Conservation (phyloP, 1,284 basidiomycete species). For the Golubevia pallescens region DNA sequence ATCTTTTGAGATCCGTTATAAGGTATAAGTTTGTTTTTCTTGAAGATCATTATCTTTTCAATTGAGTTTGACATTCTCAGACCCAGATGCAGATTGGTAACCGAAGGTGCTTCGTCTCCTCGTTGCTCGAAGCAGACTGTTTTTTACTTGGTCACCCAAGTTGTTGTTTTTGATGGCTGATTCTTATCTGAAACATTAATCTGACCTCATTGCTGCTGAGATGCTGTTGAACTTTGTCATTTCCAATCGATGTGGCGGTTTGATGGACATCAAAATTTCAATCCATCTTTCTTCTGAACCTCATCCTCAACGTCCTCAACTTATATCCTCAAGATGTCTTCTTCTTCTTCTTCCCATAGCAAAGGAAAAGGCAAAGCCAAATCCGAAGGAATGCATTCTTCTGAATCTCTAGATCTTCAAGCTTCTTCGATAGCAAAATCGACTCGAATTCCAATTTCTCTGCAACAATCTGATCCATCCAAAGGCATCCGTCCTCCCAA, state of each 20-base stretch:
- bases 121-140: too few relatives aligned
- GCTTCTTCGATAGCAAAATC: constrained; percentile 38
- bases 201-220: too few relatives aligned
- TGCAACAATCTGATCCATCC: constrained; percentile 42
- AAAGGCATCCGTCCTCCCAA: constrained; percentile 45
- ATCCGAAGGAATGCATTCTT: constrained; percentile 19
- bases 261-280: background rate
- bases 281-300: background rate
- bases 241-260: background rate
- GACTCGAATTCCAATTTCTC: constrained; percentile 45
- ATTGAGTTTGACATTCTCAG: too few relatives aligned
- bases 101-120: too few relatives aligned
- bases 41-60: too few relatives aligned
- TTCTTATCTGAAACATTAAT: too few relatives aligned
- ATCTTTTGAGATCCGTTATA: too few relatives aligned
- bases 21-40: too few relatives aligned
- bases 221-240: background rate
- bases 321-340: background rate
- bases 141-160: too few relatives aligned
- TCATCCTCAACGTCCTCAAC: background rate
- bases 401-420: constrained; percentile 45
- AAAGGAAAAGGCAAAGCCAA: constrained; percentile 3
- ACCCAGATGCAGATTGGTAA: too few relatives aligned
- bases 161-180: too few relatives aligned
- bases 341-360: background rate